A percentile compares a stretch with the other conserved stretches of the same genome.
These are phyloP conservation scores for Pythium inflatum DNA, from an alignment of 352 stramenopile genomes.

Conservation along the genomic window DNA sequence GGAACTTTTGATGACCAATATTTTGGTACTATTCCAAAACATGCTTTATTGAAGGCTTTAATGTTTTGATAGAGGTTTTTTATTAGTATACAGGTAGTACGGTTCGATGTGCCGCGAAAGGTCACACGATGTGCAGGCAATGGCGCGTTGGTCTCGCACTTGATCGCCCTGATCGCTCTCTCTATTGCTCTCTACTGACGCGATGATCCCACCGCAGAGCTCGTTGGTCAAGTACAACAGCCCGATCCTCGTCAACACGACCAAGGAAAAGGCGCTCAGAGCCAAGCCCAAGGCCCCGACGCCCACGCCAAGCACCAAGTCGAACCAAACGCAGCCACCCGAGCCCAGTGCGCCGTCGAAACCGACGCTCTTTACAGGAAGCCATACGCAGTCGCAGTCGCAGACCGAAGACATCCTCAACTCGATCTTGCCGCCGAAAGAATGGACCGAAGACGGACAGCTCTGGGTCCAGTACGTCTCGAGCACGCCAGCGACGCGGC, in stretches of 20 bases:
- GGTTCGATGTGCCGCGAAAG: constrained; percentile 1
- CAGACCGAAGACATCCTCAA: constrained; percentile 85
- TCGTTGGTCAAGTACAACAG: constrained; percentile 93
- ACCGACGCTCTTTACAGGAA: constrained; percentile 68
- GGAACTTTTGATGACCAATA: not conserved
- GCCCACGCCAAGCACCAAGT: constrained; percentile 30
- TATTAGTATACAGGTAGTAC: not conserved
- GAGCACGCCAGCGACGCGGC: constrained; percentile 88
- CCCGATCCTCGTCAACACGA: constrained; percentile 89
- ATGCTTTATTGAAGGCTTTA: not conserved
- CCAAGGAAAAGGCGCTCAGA: constrained; percentile 74
- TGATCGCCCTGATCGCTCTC: too few species aligned
- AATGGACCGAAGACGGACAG: constrained; percentile 78
- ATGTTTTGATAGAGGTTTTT: not conserved
- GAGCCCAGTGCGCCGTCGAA: constrained; percentile 41
- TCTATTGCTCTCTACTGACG: not conserved
- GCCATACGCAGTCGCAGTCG: constrained; percentile 52
- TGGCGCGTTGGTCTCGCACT: not conserved
- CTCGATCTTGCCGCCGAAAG: constrained; percentile 69
- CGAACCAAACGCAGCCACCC: constrained; percentile 32
- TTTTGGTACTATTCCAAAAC: not conserved
- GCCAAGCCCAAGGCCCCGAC: constrained; percentile 28
- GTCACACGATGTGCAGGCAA: not conserved
- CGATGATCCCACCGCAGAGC: constrained; percentile 86
- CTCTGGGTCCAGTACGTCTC: constrained; percentile 93